Evolutionary conservation across 2,329 filamentous ascomycete species (phyloP).

Genomic region (Diaporthe citrichinensis): DNA sequence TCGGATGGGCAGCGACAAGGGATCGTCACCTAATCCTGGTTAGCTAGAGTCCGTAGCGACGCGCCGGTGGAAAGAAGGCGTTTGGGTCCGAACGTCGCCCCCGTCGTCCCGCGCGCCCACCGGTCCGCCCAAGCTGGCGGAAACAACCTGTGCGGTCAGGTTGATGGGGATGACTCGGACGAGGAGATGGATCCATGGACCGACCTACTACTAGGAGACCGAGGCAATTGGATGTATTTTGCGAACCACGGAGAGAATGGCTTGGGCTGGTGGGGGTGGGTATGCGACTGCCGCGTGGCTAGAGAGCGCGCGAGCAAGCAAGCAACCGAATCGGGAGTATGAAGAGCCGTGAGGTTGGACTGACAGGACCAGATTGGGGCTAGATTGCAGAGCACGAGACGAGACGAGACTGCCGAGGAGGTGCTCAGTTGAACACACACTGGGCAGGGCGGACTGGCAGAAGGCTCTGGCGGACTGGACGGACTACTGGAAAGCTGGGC

Average conservation of each 20-base stretch:
- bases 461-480: background rate
- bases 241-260: background rate
- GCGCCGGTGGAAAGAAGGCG: constrained; percentile 22
- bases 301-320: constrained; percentile 11
- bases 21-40: constrained; percentile 17
- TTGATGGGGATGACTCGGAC: constrained; percentile 8
- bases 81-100: constrained; percentile 15
- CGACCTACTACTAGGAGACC: background rate
- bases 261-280: constrained; percentile 6
- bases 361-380: constrained; percentile 21
- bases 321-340: constrained; percentile 17
- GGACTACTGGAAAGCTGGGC: background rate
- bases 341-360: background rate
- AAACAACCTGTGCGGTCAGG: constrained; percentile 1
- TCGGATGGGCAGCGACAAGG: constrained; percentile 19
- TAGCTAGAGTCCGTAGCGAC: constrained; percentile 18
- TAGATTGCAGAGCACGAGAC: constrained; percentile 33
- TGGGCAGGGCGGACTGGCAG: background rate
- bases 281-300: constrained; percentile 28
- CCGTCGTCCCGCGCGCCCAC: constrained; percentile 12
- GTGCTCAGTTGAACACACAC: background rate
- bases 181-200: constrained; percentile 1
- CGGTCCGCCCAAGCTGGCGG: constrained; percentile 30
- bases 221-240: constrained; percentile 7
- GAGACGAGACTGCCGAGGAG: constrained; percentile 20